Evolutionary conservation across 805 yeast species (phyloP).

Genomic region (Blastobotrys parvus): DNA sequence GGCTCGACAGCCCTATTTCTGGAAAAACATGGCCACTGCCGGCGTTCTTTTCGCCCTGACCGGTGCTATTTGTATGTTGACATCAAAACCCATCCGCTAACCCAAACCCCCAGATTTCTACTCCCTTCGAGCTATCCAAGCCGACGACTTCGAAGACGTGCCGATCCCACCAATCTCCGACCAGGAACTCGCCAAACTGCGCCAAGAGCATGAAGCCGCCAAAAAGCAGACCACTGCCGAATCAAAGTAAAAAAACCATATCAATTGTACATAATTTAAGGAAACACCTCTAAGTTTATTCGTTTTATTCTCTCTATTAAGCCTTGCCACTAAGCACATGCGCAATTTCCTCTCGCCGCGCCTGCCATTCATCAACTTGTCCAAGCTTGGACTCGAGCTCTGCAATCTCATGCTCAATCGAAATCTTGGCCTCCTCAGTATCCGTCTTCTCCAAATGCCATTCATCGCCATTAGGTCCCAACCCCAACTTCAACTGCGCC

Average conservation of each 20-base stretch:
- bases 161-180: slow-evolving; percentile 91
- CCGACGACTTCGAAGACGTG: slow-evolving; percentile 77
- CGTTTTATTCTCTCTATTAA: background rate
- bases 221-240: background rate
- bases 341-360: slow-evolving; percentile 52
- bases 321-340: slow-evolving; percentile 22
- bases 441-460: slow-evolving; percentile 62
- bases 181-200: slow-evolving; percentile 62
- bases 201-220: slow-evolving; percentile 40
- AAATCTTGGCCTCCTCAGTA: slow-evolving; percentile 53
- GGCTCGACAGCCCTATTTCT: slow-evolving; percentile 81
- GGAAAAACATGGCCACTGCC: slow-evolving; percentile 62
- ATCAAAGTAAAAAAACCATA: background rate
- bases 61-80: slow-evolving; percentile 49
- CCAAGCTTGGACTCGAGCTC: slow-evolving; percentile 53
- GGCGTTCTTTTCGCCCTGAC: slow-evolving; percentile 54
- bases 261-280: background rate
- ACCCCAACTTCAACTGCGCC: slow-evolving; percentile 58
- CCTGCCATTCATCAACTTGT: slow-evolving; percentile 50
- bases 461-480: slow-evolving; percentile 35
- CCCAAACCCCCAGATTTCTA: slow-evolving; percentile 3
- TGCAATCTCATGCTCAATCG: slow-evolving; percentile 69
- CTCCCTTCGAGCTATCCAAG: slow-evolving; percentile 44
- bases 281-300: no score
- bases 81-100: background rate